Evolutionary conservation across 78 protist genomes (phyloP).

Genomic region (Anaeramoeba ignava): DNA sequence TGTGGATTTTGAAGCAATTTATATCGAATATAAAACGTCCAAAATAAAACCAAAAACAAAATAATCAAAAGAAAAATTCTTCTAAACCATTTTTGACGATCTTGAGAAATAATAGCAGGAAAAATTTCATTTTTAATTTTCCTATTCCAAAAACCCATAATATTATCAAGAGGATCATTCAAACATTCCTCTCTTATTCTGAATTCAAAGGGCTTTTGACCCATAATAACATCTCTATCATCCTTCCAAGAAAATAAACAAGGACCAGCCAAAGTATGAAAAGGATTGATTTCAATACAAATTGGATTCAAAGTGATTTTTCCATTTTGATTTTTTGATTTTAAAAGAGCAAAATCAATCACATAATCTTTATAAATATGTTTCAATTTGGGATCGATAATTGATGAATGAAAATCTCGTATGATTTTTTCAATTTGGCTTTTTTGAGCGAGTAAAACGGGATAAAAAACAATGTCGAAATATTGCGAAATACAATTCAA

Average conservation of each 20-base stretch:
- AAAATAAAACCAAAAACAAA: too few relatives aligned
- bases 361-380: conserved; percentile 6
- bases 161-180: too few relatives aligned
- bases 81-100: too few relatives aligned
- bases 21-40: too few relatives aligned
- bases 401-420: neutral
- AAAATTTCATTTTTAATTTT: too few relatives aligned
- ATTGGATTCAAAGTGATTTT: conserved; percentile 8
- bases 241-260: neutral
- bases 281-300: conserved; percentile 2
- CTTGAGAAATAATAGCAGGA: too few relatives aligned
- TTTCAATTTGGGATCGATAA: neutral
- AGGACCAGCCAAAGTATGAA: neutral
- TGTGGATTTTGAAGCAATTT: too few relatives aligned
- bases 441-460: neutral
- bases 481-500: conserved; percentile 17
- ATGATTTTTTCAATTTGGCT: neutral
- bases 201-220: conserved; percentile 7
- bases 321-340: neutral
- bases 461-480: neutral
- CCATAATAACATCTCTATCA: conserved; percentile 1
- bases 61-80: too few relatives aligned
- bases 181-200: neutral
- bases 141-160: too few relatives aligned
- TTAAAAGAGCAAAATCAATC: conserved; percentile 2